Percentiles rank a stretch among this genome's conserved stretches.
Evolutionary conservation across 306 rosid species (phyloP).

Genomic region (Quercus parvula): DNA sequence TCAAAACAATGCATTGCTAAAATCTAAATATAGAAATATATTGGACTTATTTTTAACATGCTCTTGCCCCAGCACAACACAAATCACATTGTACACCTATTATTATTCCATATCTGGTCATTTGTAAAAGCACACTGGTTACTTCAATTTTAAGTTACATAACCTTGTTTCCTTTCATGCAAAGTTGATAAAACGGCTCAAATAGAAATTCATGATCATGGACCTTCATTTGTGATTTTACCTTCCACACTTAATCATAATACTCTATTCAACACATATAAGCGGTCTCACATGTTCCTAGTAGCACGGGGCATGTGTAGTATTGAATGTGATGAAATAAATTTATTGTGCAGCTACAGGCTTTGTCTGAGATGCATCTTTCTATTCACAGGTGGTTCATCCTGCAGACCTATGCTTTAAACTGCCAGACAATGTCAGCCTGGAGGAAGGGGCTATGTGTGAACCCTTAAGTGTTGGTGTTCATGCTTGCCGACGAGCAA

Average conservation of each 20-base stretch:
- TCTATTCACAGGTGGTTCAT: constrained; percentile 64
- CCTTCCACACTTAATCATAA: not conserved
- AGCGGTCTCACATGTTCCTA: not conserved
- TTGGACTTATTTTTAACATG: not conserved
- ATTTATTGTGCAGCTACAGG: not conserved
- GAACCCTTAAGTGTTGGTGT: constrained; percentile 93
- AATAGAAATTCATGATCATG: not conserved
- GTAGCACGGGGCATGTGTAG: not conserved
- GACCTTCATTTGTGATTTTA: not conserved
- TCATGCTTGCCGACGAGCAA: constrained; percentile 89
- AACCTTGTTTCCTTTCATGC: not conserved
- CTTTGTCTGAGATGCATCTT: constrained; percentile 13
- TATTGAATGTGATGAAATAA: not conserved
- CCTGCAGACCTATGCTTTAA: constrained; percentile 85
- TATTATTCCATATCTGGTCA: not conserved
- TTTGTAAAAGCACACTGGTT: not conserved
- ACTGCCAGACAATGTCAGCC: constrained; percentile 79
- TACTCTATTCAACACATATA: not conserved
- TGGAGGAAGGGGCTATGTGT: constrained; percentile 97
- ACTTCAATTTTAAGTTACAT: not conserved
- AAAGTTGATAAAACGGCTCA: not conserved
- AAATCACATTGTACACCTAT: not conserved
- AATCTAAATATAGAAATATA: not conserved
- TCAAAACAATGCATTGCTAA: not conserved
- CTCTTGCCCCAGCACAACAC: not conserved